Evolutionary conservation across 441 rosid species (phyloP).

Genomic region (Croton laevigatus): DNA sequence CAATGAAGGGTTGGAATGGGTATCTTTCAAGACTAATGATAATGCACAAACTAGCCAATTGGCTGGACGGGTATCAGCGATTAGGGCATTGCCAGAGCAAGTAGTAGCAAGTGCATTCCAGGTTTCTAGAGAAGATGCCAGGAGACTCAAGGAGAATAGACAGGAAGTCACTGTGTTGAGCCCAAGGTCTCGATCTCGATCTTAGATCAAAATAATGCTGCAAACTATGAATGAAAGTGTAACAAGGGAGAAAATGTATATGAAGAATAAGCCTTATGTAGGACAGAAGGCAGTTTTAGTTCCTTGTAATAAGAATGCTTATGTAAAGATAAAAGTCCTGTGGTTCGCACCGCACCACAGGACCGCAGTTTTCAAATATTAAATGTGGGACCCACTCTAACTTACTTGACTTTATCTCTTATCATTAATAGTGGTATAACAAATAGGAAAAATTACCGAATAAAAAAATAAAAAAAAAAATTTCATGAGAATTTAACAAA

Average conservation of each 20-base stretch:
- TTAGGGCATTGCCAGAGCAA: slow-evolving; percentile 47
- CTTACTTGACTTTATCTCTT: too few relatives aligned
- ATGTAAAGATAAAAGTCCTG: neutral
- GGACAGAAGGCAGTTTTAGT: neutral
- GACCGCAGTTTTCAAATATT: too few relatives aligned
- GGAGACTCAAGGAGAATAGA: slow-evolving; percentile 44
- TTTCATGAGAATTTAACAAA: too few relatives aligned
- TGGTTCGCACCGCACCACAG: too few relatives aligned
- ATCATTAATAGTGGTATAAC: too few relatives aligned
- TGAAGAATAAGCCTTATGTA: neutral
- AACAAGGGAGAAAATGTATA: neutral
- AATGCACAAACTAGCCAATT: slow-evolving; percentile 44
- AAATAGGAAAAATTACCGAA: too few relatives aligned
- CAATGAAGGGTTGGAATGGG: slow-evolving; percentile 43
- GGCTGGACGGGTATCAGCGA: slow-evolving; percentile 44
- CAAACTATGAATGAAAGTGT: too few relatives aligned
- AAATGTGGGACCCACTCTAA: too few relatives aligned
- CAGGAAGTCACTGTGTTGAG: slow-evolving; percentile 39
- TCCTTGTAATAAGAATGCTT: neutral
- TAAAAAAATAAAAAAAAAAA: too few relatives aligned
- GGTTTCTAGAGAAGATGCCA: slow-evolving; percentile 55
- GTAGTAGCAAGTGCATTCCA: slow-evolving; percentile 45
- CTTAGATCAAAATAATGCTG: neutral
- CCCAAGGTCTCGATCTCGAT: slow-evolving; percentile 9
- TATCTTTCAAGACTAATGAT: slow-evolving; percentile 57